Conservation (phyloP, 2,329 filamentous ascomycete genomes). For the Cytospora schulzeri region DNA sequence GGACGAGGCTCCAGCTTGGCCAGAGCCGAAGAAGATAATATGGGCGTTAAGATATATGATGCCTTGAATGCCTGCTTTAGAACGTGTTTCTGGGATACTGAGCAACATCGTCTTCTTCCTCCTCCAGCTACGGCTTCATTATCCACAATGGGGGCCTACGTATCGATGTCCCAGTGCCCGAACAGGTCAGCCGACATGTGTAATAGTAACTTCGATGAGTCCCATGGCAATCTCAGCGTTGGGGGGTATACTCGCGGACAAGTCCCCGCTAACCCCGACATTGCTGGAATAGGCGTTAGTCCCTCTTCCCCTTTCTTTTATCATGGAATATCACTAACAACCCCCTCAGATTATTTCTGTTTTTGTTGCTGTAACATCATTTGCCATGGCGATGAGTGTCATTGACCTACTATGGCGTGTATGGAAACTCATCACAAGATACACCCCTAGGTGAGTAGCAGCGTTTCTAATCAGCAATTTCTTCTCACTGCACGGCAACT, state of each 20-base stretch:
- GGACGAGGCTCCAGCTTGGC: too few species aligned
- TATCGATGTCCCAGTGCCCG: background rate
- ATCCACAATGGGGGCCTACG: background rate
- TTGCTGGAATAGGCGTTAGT: conserved; percentile 6
- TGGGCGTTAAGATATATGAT: background rate
- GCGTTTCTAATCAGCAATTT: background rate
- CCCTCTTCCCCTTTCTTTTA: too few species aligned
- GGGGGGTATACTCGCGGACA: background rate
- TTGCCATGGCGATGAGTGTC: background rate
- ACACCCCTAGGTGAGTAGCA: background rate
- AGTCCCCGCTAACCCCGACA: background rate
- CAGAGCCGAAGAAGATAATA: background rate
- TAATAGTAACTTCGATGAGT: background rate
- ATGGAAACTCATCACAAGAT: background rate
- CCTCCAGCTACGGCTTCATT: background rate
- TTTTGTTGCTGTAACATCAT: background rate
- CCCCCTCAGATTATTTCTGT: background rate
- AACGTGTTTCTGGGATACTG: background rate
- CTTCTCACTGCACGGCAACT: background rate
- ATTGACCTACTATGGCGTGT: conserved; percentile 5
- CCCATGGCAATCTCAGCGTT: background rate
- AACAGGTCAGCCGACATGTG: background rate
- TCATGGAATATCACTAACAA: background rate
- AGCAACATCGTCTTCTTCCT: background rate
- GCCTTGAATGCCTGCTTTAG: background rate